phyloP scores from a whole-genome alignment of 1,284 basidiomycete genomes.

The Agroathelia rolfsii region DNA sequence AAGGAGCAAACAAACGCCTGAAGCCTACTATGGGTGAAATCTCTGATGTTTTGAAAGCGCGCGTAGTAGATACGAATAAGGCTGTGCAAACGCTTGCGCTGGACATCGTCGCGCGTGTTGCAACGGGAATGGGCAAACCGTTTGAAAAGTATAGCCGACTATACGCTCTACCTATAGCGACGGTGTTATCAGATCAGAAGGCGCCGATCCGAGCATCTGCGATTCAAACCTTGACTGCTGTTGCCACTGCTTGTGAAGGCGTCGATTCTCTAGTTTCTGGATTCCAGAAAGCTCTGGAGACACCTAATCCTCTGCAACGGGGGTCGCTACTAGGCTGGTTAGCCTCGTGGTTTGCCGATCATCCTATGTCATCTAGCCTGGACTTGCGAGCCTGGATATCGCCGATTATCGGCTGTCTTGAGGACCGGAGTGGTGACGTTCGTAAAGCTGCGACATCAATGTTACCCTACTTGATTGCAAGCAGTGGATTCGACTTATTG shows the following conservation, averaged over 20 bases:
- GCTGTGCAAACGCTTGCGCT: conserved; percentile 86
- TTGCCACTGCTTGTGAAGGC: conserved; percentile 78
- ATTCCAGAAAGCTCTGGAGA: conserved; percentile 77
- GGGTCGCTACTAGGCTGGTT: conserved; percentile 83
- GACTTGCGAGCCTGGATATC: conserved; percentile 71
- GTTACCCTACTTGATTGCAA: conserved; percentile 71
- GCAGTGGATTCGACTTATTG: conserved; percentile 78
- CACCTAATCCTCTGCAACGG: conserved; percentile 83
- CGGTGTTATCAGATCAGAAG: conserved; percentile 91
- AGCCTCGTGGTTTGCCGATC: conserved; percentile 67
- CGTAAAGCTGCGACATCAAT: conserved; percentile 84
- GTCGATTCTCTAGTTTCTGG: conserved; percentile 76
- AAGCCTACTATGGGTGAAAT: conserved; percentile 93
- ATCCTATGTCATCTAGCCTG: conserved; percentile 42
- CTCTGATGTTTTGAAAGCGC: conserved; percentile 77
- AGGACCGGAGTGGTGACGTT: conserved; percentile 88
- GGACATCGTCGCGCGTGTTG: conserved; percentile 84
- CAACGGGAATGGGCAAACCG: conserved; percentile 87
- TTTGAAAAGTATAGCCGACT: conserved; percentile 86
- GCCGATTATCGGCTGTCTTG: conserved; percentile 74
- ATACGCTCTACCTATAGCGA: conserved; percentile 71
- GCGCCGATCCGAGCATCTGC: conserved; percentile 77
- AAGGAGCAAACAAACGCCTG: conserved; percentile 85
- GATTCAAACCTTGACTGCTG: conserved; percentile 70
- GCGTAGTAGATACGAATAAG: conserved; percentile 90